Evolutionary conservation across 306 rosid species (phyloP), one percentile per base, ranked within the genome.

Genomic region (Cicer cuneatum): DNA sequence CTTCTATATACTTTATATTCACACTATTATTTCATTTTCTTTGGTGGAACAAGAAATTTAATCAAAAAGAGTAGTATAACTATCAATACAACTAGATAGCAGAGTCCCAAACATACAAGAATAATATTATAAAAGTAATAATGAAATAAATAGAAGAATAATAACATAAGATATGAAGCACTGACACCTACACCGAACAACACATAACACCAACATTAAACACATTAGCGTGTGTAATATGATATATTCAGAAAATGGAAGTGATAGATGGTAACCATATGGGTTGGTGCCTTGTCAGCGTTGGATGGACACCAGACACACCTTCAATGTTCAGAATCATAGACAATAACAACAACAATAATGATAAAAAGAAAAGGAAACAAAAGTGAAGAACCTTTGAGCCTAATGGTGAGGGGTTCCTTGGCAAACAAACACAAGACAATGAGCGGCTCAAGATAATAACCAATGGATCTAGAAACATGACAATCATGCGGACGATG

Each of bases 371-470:
- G 12, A 16, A 61, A 48, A 6, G 7, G 5, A 48, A 52, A 52
- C 58, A 16, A 53, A 53, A 16, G 3, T 53, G 33, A 5, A 64
- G 19, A 39, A 66, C 98, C 98, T 90, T 83, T 88, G 60, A 94
- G 97, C 10, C 69, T 86, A 61, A 94, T 91, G 62, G 84, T 66
- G 69, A 94, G 90, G 41, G 97, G 89, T 33, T 94, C 86, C 78
- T 90, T 94, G 3, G 86, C 92, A 79, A 94, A 89, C 83, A 91
- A 85, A 52, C 85, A 89, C 47, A 94, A 87, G 41, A 91, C 13
- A 43, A 87, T 71, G 60, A 91, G 77, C 5, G 98, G 94, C 82
- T 94, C 97, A 47, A 93, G 53, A 70, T 88, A 93, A 81, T 89
- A 93, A 12, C 89, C 90, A 85, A 94, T 87, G 45, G 97, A 81